Conservation (phyloP, 257 asterid species). For the Rubia yunnanensis region DNA sequence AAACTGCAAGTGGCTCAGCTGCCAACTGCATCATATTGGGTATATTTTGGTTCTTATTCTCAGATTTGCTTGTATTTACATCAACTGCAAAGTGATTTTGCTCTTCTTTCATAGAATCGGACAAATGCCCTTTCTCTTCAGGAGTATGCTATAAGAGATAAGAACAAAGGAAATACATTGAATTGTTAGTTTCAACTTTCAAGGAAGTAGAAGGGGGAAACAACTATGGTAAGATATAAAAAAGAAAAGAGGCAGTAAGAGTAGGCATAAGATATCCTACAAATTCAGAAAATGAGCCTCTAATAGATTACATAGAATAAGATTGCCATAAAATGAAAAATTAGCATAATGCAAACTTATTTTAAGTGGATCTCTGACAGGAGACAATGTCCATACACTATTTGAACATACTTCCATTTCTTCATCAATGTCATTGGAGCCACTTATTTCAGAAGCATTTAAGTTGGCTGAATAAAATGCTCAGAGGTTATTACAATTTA, state of each 20-base stretch:
- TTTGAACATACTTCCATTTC: neutral
- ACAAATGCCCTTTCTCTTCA: slow-evolving; percentile 19
- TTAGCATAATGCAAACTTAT: too few species aligned
- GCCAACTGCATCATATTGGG: slow-evolving; percentile 13
- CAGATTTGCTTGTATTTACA: slow-evolving; percentile 15
- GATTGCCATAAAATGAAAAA: too few species aligned
- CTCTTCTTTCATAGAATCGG: slow-evolving; percentile 18
- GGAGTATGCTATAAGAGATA: slow-evolving; percentile 22
- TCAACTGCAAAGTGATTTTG: slow-evolving; percentile 13
- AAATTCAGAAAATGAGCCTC: neutral
- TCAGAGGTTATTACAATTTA: neutral
- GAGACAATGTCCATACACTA: neutral
- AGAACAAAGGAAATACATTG: slow-evolving; percentile 6
- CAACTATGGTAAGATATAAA: neutral
- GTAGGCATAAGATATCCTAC: neutral
- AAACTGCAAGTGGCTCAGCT: slow-evolving; percentile 16
- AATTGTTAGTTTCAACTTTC: neutral
- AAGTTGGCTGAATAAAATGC: neutral
- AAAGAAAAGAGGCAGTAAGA: neutral
- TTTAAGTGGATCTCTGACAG: too few species aligned
- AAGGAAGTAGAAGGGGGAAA: neutral
- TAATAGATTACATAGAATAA: neutral
- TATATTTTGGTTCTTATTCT: slow-evolving; percentile 6
- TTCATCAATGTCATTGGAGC: neutral
- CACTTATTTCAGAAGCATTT: neutral